Percentiles rank a stretch among this genome's conserved stretches.
Conservation (phyloP, 257 asterid species). For the Datura wrightii region DNA sequence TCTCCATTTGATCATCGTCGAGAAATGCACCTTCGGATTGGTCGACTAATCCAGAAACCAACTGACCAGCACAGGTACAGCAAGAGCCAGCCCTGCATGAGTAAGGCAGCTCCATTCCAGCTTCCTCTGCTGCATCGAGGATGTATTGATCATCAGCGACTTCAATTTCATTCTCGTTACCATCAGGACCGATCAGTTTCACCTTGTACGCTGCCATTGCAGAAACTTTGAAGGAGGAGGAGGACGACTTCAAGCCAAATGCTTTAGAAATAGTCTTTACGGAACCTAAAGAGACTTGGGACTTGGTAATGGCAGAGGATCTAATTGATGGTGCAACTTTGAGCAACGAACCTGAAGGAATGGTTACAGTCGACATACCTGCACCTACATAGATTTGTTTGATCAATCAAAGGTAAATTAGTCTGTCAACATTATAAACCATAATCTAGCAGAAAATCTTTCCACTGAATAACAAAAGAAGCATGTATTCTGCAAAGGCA, state of each 20-base stretch:
- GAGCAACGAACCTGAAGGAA: slow-evolving; percentile 38
- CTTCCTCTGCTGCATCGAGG: slow-evolving; percentile 51
- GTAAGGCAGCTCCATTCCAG: slow-evolving; percentile 49
- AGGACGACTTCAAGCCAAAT: slow-evolving; percentile 33
- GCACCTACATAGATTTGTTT: background rate
- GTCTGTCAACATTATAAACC: background rate
- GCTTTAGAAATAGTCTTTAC: slow-evolving; percentile 34
- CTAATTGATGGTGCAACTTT: slow-evolving; percentile 28
- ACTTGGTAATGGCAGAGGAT: background rate
- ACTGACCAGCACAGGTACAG: slow-evolving; percentile 45
- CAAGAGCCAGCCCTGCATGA: slow-evolving; percentile 56
- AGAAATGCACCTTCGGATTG: slow-evolving; percentile 56
- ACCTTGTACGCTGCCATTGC: slow-evolving; percentile 51
- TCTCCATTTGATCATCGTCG: slow-evolving; percentile 44
- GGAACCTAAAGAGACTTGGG: slow-evolving; percentile 34
- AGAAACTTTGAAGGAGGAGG: slow-evolving; percentile 32
- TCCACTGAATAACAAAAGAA: background rate
- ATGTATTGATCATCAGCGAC: slow-evolving; percentile 50
- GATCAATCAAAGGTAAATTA: background rate
- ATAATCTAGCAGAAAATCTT: background rate
- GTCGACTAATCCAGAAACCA: slow-evolving; percentile 45
- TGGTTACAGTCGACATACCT: slow-evolving; percentile 38
- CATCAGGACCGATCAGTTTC: slow-evolving; percentile 47
- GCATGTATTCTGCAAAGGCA: background rate
- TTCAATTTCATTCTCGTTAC: slow-evolving; percentile 46